A percentile compares a stretch with the other conserved stretches of the same genome.
phyloP scores from a whole-genome alignment of 192 early-diverging fungal genomes.

The Gamsiella multidivaricata region DNA sequence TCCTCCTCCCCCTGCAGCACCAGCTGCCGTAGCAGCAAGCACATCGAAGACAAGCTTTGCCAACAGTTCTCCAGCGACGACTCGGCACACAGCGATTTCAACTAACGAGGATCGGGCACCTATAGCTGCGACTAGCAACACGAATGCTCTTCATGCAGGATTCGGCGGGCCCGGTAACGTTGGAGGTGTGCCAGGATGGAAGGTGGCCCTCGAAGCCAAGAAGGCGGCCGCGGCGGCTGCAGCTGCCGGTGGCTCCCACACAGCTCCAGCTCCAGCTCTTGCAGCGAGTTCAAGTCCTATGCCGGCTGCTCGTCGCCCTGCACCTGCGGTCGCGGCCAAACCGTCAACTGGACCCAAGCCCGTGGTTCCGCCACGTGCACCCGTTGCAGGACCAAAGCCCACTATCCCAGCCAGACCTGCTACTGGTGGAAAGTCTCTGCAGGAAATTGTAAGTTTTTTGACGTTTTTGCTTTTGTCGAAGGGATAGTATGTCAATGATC shows the following conservation, averaged over 20 bases:
- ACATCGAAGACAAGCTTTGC: slow-evolving; percentile 6
- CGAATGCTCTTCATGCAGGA: slow-evolving; percentile 35
- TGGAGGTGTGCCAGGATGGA: slow-evolving; percentile 65
- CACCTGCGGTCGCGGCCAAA: slow-evolving; percentile 40
- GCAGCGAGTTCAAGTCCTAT: slow-evolving; percentile 28
- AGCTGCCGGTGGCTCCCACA: slow-evolving; percentile 22
- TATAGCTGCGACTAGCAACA: slow-evolving; percentile 34
- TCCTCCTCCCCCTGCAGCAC: slow-evolving; percentile 36
- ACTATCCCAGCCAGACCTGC: slow-evolving; percentile 37
- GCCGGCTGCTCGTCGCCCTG: slow-evolving; percentile 42
- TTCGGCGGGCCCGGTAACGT: slow-evolving; percentile 48
- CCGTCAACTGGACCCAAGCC: slow-evolving; percentile 43
- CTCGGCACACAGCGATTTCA: slow-evolving; percentile 31
- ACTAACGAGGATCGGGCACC: slow-evolving; percentile 13
- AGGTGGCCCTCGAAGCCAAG: slow-evolving; percentile 66
- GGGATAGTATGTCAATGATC: neutral
- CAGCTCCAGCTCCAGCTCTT: slow-evolving; percentile 25
- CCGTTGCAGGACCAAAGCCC: slow-evolving; percentile 40
- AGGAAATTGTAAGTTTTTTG: slow-evolving; percentile 45
- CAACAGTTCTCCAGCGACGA: slow-evolving; percentile 9
- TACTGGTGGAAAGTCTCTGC: slow-evolving; percentile 42
- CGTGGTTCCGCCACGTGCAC: slow-evolving; percentile 33
- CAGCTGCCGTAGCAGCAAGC: slow-evolving; percentile 17
- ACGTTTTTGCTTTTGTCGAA: neutral
- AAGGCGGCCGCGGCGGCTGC: slow-evolving; percentile 59